Conservation (phyloP, 1,284 basidiomycete species). For the Leccinum proximum region DNA sequence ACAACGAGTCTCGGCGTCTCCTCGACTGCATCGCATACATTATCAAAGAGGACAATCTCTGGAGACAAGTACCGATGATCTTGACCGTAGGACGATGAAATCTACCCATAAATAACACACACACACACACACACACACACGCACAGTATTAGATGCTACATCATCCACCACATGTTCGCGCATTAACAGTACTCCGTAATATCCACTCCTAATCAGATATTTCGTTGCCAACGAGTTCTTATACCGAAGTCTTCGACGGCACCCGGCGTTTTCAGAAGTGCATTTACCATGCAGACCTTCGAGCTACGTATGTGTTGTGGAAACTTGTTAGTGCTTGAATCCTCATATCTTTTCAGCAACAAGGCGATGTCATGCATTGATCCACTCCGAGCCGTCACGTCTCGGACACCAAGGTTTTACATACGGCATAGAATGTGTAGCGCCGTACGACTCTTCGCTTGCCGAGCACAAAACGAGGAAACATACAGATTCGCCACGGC, state of each 20-base stretch:
- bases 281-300: slow-evolving; percentile 35
- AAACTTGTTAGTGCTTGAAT: background rate
- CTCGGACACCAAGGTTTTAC: slow-evolving; percentile 39
- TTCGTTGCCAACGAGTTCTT: slow-evolving; percentile 50
- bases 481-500: background rate
- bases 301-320: slow-evolving; percentile 31
- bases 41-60: too few species aligned
- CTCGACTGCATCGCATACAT: too few species aligned
- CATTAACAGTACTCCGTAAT: slow-evolving; percentile 1
- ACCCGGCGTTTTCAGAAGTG: slow-evolving; percentile 28
- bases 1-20: too few species aligned
- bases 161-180: background rate
- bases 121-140: too few species aligned
- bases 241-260: slow-evolving; percentile 34
- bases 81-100: too few species aligned
- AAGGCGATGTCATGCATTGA: slow-evolving; percentile 52
- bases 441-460: slow-evolving; percentile 26
- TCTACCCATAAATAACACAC: too few species aligned
- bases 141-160: too few species aligned
- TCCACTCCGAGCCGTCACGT: slow-evolving; percentile 38
- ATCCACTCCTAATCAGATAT: slow-evolving; percentile 37
- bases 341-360: slow-evolving; percentile 30
- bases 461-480: slow-evolving; percentile 30
- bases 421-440: slow-evolving; percentile 35
- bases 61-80: too few species aligned